phyloP scores from a whole-genome alignment of 2,329 filamentous ascomycete genomes.

The Pochonia chlamydosporia region DNA sequence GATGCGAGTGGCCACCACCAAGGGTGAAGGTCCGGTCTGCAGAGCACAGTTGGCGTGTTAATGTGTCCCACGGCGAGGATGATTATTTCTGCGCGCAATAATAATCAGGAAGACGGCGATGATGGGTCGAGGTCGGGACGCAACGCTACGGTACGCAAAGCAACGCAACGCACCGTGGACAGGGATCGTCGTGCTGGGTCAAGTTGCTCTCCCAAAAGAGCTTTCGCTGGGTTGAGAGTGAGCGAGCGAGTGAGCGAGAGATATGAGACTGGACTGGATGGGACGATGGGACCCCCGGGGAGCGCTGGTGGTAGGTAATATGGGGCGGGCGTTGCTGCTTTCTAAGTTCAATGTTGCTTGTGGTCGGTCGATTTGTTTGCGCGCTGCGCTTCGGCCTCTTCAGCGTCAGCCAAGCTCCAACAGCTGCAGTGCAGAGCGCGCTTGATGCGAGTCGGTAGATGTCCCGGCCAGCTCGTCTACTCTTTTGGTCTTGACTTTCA shows the following conservation, averaged over 20 bases:
- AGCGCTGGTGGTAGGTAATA: neutral
- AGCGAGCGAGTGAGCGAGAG: neutral
- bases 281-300: neutral
- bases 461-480: neutral
- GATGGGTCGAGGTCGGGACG: constrained; percentile 15
- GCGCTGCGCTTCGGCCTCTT: constrained; percentile 4
- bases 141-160: too few relatives aligned
- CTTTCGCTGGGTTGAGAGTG: too few relatives aligned
- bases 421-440: constrained; percentile 3
- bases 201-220: neutral
- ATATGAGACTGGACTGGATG: neutral
- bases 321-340: neutral
- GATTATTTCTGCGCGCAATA: constrained; percentile 8
- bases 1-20: neutral
- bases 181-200: constrained; percentile 9
- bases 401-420: constrained; percentile 6
- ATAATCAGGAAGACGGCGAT: constrained; percentile 11
- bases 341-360: neutral
- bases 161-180: too few relatives aligned
- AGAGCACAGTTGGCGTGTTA: neutral
- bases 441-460: neutral
- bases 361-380: neutral
- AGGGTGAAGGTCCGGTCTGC: neutral
- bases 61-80: neutral
- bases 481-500: neutral